Percentiles rank a stretch among this genome's conserved stretches.
phyloP scores from a whole-genome alignment of 139 green algal species.

The Asterochloris erici region DNA sequence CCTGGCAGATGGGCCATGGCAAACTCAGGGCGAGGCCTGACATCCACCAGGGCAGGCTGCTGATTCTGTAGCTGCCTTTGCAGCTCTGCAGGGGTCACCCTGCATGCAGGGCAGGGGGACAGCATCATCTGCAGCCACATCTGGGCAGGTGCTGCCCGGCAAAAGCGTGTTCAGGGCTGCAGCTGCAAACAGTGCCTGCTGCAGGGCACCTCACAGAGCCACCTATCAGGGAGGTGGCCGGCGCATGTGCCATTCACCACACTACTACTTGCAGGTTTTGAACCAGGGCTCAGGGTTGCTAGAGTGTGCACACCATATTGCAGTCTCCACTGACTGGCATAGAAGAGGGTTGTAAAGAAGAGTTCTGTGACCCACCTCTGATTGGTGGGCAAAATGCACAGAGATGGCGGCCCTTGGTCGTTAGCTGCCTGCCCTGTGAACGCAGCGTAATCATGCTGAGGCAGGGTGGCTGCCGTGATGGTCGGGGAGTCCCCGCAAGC shows the following conservation, averaged over 20 bases:
- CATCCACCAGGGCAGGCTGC: slow-evolving; percentile 67
- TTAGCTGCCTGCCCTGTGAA: slow-evolving; percentile 68
- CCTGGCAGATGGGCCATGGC: slow-evolving; percentile 49
- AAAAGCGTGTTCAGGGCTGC: too few relatives aligned
- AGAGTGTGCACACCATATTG: too few relatives aligned
- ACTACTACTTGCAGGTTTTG: too few relatives aligned
- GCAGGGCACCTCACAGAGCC: too few relatives aligned
- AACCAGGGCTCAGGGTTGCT: too few relatives aligned
- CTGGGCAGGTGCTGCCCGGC: too few relatives aligned
- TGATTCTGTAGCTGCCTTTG: background rate
- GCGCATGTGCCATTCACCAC: too few relatives aligned
- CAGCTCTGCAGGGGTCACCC: background rate
- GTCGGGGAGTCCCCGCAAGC: slow-evolving; percentile 53
- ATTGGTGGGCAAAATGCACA: slow-evolving; percentile 39
- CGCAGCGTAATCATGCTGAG: slow-evolving; percentile 67
- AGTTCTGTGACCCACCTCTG: slow-evolving; percentile 25
- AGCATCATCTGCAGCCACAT: background rate
- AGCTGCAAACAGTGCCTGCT: too few relatives aligned
- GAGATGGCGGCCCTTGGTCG: slow-evolving; percentile 42
- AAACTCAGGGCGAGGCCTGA: slow-evolving; percentile 73
- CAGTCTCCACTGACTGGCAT: too few relatives aligned
- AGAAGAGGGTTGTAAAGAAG: too few relatives aligned
- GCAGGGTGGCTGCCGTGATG: slow-evolving; percentile 53
- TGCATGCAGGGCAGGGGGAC: background rate
- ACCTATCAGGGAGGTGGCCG: too few relatives aligned